Conservation (phyloP, 1,284 basidiomycete species). For the Pascua sp. region DNA sequence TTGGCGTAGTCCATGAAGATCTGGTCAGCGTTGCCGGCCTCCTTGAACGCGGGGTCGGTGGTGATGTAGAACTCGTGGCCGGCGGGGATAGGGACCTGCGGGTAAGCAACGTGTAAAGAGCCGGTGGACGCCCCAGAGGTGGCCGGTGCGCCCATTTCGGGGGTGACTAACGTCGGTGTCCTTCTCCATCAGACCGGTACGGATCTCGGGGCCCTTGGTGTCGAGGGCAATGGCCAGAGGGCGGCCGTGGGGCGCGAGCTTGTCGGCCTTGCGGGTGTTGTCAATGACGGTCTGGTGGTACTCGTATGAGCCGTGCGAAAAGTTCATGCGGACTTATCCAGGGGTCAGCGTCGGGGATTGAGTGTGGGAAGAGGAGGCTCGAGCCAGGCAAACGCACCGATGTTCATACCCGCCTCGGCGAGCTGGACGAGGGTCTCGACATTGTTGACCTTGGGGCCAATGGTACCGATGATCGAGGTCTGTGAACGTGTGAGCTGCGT, state of each 20-base stretch:
- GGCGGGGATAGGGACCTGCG: constrained; percentile 72
- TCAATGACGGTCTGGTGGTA: constrained; percentile 97
- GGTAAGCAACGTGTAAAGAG: not conserved
- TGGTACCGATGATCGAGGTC: constrained; percentile 96
- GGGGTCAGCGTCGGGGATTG: not conserved
- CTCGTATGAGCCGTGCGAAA: constrained; percentile 93
- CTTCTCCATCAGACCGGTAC: constrained; percentile 89
- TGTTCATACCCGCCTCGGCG: constrained; percentile 85
- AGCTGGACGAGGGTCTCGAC: constrained; percentile 79
- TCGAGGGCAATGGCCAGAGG: constrained; percentile 97
- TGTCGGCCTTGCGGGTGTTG: constrained; percentile 82
- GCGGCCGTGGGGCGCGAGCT: constrained; percentile 70
- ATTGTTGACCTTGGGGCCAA: constrained; percentile 89
- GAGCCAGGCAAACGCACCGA: constrained; percentile 61
- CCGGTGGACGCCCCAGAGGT: not conserved
- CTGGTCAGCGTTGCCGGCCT: constrained; percentile 74
- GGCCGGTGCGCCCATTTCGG: not conserved
- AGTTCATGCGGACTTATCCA: constrained; percentile 88
- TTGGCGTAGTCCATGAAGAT: constrained; percentile 91
- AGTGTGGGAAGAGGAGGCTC: not conserved
- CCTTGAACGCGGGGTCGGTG: constrained; percentile 76
- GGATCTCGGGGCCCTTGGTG: constrained; percentile 99
- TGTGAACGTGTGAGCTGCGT: constrained; percentile 42
- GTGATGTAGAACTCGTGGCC: constrained; percentile 94
- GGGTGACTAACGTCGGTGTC: constrained; percentile 68